Evolutionary conservation across 75 land plant species (phyloP).

Genomic region (Pinus albicaulis): DNA sequence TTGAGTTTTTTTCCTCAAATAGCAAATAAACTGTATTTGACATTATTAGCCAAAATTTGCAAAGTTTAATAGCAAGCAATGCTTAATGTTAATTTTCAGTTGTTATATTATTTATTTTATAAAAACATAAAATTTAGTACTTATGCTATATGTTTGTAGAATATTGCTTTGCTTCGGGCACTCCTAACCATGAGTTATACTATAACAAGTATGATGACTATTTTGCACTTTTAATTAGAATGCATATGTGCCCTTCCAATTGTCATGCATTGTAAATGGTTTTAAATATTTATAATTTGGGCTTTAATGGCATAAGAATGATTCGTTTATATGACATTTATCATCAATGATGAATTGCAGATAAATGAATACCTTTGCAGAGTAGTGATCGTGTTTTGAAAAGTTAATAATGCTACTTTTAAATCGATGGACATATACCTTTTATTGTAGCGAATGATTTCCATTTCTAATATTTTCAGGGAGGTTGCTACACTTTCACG

Average conservation of each 20-base stretch:
- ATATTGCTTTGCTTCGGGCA: no score
- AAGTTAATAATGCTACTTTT: not conserved
- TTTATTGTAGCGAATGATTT: not conserved
- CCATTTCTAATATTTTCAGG: constrained; percentile 36
- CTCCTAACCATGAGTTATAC: not conserved
- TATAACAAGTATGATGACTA: not conserved
- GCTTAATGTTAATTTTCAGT: no score
- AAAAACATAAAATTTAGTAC: no score
- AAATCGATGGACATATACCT: not conserved
- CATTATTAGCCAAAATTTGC: no score
- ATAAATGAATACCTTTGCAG: not conserved
- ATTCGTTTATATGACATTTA: not conserved
- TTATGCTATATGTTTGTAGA: no score
- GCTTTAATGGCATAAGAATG: not conserved
- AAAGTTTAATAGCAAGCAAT: no score
- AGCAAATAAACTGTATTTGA: no score
- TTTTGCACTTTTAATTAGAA: not conserved
- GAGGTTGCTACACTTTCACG: constrained; percentile 97
- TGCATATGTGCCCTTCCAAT: not conserved
- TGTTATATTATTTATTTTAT: no score
- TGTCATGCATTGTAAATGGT: not conserved
- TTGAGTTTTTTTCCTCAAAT: no score
- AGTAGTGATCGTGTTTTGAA: not conserved
- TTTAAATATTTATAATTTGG: not conserved
- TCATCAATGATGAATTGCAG: not conserved